phyloP scores from a whole-genome alignment of 768 basidiomycete genomes.

The Arthromyces matolae region DNA sequence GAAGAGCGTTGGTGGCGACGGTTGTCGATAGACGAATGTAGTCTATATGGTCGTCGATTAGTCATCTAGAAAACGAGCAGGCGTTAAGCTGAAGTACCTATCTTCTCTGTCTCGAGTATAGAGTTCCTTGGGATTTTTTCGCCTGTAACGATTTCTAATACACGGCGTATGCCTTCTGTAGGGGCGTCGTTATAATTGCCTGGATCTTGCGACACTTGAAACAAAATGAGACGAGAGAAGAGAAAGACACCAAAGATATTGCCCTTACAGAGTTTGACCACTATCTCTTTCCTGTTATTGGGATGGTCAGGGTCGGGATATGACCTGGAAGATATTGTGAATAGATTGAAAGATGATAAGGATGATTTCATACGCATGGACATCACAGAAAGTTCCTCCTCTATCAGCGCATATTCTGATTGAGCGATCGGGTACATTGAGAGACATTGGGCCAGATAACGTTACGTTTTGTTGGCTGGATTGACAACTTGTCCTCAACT shows the following conservation, averaged over 20 bases:
- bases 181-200: constrained; percentile 89
- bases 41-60: constrained; percentile 41
- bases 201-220: constrained; percentile 82
- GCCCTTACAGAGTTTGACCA: constrained; percentile 84
- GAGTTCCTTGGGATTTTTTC: constrained; percentile 62
- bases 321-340: constrained; percentile 41
- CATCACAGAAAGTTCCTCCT: constrained; percentile 91
- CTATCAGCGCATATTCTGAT: constrained; percentile 85
- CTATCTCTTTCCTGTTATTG: constrained; percentile 64
- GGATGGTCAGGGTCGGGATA: constrained; percentile 68
- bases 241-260: not conserved
- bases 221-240: not conserved
- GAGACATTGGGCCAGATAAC: constrained; percentile 6
- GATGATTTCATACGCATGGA: constrained; percentile 62
- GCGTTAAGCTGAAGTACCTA: constrained; percentile 55
- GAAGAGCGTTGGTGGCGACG: constrained; percentile 91
- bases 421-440: constrained; percentile 61
- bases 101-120: constrained; percentile 72
- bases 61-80: not conserved
- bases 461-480: not conserved
- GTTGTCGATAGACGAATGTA: constrained; percentile 92
- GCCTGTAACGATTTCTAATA: constrained; percentile 75
- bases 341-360: not conserved
- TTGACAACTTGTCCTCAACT: not conserved
- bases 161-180: constrained; percentile 87